Conservation (phyloP, 2,329 filamentous ascomycete species). For the Hypoxylon sp. region DNA sequence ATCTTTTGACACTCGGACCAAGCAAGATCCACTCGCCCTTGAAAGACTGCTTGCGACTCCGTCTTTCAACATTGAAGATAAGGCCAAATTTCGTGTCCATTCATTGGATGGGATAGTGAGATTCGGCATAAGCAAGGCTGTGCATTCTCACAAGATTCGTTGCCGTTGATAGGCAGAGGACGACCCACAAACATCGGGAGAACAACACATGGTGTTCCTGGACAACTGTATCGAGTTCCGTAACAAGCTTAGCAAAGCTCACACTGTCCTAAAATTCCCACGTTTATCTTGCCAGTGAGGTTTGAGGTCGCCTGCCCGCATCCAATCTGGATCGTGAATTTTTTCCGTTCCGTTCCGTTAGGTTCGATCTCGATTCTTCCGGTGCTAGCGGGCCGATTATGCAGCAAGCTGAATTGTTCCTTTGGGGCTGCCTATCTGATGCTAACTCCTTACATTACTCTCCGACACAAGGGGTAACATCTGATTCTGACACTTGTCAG, state of each 20-base stretch:
- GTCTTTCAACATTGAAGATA: constrained; percentile 34
- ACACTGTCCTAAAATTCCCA: constrained; percentile 19
- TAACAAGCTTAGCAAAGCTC: constrained; percentile 20
- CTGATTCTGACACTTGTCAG: constrained; percentile 26
- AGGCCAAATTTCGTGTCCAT: constrained; percentile 6
- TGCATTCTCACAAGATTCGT: constrained; percentile 33
- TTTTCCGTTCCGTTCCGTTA: constrained; percentile 26
- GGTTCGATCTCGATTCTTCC: constrained; percentile 32
- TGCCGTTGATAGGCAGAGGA: constrained; percentile 18
- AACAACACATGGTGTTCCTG: constrained; percentile 32
- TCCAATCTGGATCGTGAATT: constrained; percentile 28
- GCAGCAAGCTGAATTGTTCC: constrained; percentile 27
- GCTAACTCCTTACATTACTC: constrained; percentile 29
- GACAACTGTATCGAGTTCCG: constrained; percentile 22
- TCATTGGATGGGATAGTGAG: constrained; percentile 28
- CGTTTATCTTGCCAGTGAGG: constrained; percentile 6
- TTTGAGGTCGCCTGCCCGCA: constrained; percentile 22
- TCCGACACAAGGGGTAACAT: constrained; percentile 30
- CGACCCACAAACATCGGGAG: constrained; percentile 31
- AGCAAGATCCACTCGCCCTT: constrained; percentile 30
- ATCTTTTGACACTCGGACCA: constrained; percentile 20
- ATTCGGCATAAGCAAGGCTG: constrained; percentile 36
- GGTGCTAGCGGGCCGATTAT: constrained; percentile 43
- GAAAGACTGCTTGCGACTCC: constrained; percentile 23
- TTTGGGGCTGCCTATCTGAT: constrained; percentile 34